Conservation (phyloP, 768 basidiomycete species). For the Psilocybe cyanescens region DNA sequence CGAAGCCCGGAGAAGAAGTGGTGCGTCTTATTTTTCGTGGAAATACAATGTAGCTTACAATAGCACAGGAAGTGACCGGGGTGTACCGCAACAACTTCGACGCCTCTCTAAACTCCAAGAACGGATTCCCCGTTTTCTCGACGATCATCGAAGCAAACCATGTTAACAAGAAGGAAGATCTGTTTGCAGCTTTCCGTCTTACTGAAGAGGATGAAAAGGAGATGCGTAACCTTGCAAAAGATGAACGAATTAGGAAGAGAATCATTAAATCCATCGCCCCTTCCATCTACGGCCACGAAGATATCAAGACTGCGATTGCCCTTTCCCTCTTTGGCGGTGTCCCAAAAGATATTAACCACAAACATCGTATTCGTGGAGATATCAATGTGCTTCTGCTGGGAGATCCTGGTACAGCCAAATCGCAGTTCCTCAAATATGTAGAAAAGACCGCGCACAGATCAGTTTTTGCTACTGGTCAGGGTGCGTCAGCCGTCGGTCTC, state of each 20-base stretch:
- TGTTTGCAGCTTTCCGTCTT: slow-evolving; percentile 96
- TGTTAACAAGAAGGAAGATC: slow-evolving; percentile 98
- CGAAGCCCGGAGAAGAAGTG: slow-evolving; percentile 98
- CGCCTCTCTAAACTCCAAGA: slow-evolving; percentile 96
- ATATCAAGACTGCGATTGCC: slow-evolving; percentile 97
- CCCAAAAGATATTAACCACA: slow-evolving; percentile 94
- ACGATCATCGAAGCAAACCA: slow-evolving; percentile 99
- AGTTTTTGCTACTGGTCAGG: slow-evolving; percentile 98
- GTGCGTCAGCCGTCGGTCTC: slow-evolving; percentile 96
- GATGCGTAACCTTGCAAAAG: slow-evolving; percentile 84
- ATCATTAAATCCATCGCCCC: slow-evolving; percentile 99
- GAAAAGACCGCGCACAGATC: slow-evolving; percentile 99
- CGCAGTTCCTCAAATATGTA: slow-evolving; percentile 98
- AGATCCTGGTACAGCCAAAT: slow-evolving; percentile 98
- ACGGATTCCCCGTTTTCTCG: slow-evolving; percentile 99
- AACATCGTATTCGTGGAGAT: slow-evolving; percentile 95
- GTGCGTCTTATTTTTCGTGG: slow-evolving; percentile 46
- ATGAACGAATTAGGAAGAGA: slow-evolving; percentile 94
- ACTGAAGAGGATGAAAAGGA: slow-evolving; percentile 97
- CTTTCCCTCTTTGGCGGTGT: slow-evolving; percentile 95
- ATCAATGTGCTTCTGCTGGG: slow-evolving; percentile 97
- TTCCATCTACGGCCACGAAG: slow-evolving; percentile 98
- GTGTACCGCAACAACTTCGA: slow-evolving; percentile 99
- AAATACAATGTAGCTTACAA: not conserved
- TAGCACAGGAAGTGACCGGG: slow-evolving; percentile 88